phyloP scores from a whole-genome alignment of 2,329 filamentous ascomycete species.

The Pleomassaria siparia region DNA sequence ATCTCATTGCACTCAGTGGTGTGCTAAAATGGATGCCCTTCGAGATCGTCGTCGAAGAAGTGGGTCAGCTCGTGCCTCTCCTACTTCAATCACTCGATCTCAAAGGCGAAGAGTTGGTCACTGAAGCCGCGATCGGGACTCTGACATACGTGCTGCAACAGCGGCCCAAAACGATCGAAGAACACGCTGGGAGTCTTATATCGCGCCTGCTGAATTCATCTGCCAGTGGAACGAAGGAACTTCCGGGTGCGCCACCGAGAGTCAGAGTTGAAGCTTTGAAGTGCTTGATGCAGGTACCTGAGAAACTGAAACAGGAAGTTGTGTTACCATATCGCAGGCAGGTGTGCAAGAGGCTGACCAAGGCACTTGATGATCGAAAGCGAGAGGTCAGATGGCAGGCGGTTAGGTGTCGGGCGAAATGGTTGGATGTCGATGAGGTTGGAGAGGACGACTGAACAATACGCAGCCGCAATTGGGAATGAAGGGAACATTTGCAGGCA shows the following conservation, averaged over 20 bases:
- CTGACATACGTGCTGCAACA: conserved; percentile 61
- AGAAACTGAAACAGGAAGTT: conserved; percentile 51
- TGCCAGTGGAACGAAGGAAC: conserved; percentile 12
- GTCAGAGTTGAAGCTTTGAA: conserved; percentile 52
- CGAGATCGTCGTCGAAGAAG: conserved; percentile 60
- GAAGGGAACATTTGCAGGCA: too few species aligned
- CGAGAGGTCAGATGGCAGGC: conserved; percentile 64
- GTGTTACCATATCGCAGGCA: conserved; percentile 59
- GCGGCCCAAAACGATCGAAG: conserved; percentile 55
- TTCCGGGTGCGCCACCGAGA: conserved; percentile 34
- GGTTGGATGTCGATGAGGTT: conserved; percentile 61
- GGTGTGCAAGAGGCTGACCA: conserved; percentile 58
- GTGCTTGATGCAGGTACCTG: conserved; percentile 52
- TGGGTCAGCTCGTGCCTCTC: conserved; percentile 59
- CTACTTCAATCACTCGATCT: conserved; percentile 66
- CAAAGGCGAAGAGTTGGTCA: conserved; percentile 54
- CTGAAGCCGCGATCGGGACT: conserved; percentile 62
- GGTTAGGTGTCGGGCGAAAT: conserved; percentile 62
- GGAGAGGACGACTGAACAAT: conserved; percentile 51
- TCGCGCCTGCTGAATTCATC: conserved; percentile 55
- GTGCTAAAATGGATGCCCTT: conserved; percentile 63
- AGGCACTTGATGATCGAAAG: conserved; percentile 63
- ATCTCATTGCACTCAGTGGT: conserved; percentile 64
- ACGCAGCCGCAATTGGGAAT: neutral
- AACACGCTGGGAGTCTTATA: conserved; percentile 60